phyloP scores from a whole-genome alignment of 352 stramenopile genomes.

The Globisporangium viniferum region DNA sequence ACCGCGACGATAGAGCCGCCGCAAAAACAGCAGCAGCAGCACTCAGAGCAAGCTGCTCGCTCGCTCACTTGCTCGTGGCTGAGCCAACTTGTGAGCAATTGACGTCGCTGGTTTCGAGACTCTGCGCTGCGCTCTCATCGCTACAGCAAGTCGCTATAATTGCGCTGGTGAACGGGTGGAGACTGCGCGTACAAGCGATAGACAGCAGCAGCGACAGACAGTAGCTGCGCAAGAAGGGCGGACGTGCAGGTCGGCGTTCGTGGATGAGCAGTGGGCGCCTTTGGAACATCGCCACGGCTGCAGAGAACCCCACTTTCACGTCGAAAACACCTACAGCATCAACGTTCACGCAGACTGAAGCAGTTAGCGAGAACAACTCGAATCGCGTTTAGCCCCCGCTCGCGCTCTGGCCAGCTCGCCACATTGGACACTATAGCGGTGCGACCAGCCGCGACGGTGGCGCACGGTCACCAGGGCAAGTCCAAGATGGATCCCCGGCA shows the following conservation, averaged over 20 bases:
- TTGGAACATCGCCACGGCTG: not conserved
- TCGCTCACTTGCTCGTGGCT: too few species aligned
- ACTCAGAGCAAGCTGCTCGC: not conserved
- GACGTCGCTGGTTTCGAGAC: not conserved
- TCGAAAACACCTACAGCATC: not conserved
- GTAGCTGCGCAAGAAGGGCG: not conserved
- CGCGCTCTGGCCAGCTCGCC: not conserved
- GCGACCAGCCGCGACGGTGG: not conserved
- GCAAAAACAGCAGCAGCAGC: not conserved
- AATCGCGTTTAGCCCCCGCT: too few species aligned
- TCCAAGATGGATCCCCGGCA: slow-evolving; percentile 10
- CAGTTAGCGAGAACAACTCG: not conserved
- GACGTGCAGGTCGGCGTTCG: not conserved
- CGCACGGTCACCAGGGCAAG: not conserved
- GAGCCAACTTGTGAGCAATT: not conserved
- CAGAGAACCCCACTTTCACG: not conserved
- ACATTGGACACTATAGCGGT: slow-evolving; percentile 9
- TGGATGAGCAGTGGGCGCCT: not conserved
- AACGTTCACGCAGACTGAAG: not conserved
- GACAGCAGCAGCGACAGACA: not conserved
- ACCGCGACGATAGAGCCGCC: not conserved
- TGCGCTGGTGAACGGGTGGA: not conserved
- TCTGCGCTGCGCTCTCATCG: not conserved
- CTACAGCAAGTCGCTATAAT: not conserved
- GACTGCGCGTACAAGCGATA: not conserved